Conservation (phyloP, 805 yeast genomes). For the Myxozyma kluyveri region DNA sequence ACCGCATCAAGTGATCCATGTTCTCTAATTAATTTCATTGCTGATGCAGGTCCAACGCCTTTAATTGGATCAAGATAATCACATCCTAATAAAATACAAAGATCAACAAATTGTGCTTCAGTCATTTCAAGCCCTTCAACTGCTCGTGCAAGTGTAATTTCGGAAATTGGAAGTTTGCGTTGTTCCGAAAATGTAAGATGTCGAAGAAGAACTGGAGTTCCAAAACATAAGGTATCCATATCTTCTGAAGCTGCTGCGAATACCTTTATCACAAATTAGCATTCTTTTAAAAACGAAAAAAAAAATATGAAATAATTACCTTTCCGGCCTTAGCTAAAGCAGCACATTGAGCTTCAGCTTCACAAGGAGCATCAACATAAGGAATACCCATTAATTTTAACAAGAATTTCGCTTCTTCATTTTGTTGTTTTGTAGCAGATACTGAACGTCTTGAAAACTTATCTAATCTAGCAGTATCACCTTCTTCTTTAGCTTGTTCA, state of each 20-base stretch:
- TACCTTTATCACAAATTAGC: constrained; percentile 35
- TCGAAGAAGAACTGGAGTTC: constrained; percentile 76
- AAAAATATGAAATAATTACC: too few relatives aligned
- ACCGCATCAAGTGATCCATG: constrained; percentile 78
- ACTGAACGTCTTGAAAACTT: constrained; percentile 84
- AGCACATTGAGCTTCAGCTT: constrained; percentile 99
- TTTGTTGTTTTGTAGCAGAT: constrained; percentile 82
- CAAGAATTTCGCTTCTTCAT: constrained; percentile 85
- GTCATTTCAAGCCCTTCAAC: constrained; percentile 65
- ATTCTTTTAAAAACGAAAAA: neutral
- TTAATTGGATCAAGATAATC: constrained; percentile 94
- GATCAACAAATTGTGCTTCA: constrained; percentile 67
- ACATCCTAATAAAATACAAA: constrained; percentile 92
- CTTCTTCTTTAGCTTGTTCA: constrained; percentile 73
- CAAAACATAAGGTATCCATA: constrained; percentile 96
- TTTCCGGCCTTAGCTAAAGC: constrained; percentile 83
- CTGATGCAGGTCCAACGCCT: constrained; percentile 96
- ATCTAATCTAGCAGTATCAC: constrained; percentile 72
- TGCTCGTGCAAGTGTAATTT: constrained; percentile 64
- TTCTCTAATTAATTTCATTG: constrained; percentile 80
- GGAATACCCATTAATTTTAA: constrained; percentile 93
- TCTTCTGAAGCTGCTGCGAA: constrained; percentile 98
- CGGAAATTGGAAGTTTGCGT: constrained; percentile 86
- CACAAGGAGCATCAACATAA: constrained; percentile 89
- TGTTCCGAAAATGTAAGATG: constrained; percentile 94